phyloP scores from a whole-genome alignment of 2,329 filamentous ascomycete genomes.

The Paecilomyces dactylethromorphus region DNA sequence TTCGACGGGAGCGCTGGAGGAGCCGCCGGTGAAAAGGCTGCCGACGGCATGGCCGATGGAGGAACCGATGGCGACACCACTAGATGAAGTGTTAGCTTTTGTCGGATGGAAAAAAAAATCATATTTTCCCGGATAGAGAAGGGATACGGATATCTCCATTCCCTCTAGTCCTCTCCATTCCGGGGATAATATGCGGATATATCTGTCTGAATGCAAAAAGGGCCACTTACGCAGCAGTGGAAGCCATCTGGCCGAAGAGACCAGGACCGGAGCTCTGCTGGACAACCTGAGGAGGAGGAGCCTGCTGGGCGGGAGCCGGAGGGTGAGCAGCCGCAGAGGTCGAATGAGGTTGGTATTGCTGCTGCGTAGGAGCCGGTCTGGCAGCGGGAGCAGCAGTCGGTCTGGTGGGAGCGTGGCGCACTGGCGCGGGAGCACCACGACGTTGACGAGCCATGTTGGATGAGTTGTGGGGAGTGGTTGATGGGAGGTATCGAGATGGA shows the following conservation, averaged over 20 bases:
- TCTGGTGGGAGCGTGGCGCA: constrained; percentile 56
- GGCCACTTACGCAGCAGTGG: constrained; percentile 82
- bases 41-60: constrained; percentile 93
- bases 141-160: neutral
- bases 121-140: neutral
- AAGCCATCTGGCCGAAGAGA: constrained; percentile 94
- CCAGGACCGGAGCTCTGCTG: constrained; percentile 63
- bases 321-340: constrained; percentile 49
- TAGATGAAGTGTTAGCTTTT: constrained; percentile 30
- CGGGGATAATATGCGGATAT: neutral
- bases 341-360: constrained; percentile 62
- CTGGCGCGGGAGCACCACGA: constrained; percentile 52
- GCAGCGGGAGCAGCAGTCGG: constrained; percentile 58
- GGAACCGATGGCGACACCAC: constrained; percentile 93
- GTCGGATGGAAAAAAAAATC: neutral
- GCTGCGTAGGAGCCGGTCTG: constrained; percentile 47
- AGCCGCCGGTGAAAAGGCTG: constrained; percentile 75
- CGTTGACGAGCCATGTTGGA: constrained; percentile 70
- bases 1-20: constrained; percentile 47
- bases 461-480: constrained; percentile 3
- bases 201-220: constrained; percentile 2
- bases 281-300: constrained; percentile 41
- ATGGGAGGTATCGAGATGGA: constrained; percentile 7
- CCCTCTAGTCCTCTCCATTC: too few relatives aligned
- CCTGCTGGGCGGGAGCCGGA: constrained; percentile 41